These are phyloP conservation scores for Penicillium nordicum DNA, from an alignment of 2,329 filamentous ascomycete genomes.

Conservation along the genomic window DNA sequence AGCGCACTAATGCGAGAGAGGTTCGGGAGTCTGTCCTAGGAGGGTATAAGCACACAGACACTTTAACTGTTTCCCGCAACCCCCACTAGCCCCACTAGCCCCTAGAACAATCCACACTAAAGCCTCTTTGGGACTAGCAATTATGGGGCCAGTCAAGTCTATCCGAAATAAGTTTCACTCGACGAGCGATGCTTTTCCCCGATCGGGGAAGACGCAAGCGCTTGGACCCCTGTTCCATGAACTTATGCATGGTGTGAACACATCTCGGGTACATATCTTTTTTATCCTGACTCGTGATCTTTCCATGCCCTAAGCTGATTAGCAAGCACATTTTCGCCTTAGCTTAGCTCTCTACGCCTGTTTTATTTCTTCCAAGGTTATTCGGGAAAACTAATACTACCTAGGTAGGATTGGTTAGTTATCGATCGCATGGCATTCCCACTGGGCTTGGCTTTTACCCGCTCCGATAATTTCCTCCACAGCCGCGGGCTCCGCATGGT, in stretches of 20 bases:
- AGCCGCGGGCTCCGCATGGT: not conserved
- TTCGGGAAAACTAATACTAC: not conserved
- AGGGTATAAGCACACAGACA: not conserved
- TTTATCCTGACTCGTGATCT: not conserved
- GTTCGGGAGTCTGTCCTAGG: not conserved
- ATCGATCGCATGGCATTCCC: not conserved
- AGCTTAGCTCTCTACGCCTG: too few species aligned
- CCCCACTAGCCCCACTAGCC: not conserved
- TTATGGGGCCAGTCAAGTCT: not conserved
- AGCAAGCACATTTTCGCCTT: not conserved
- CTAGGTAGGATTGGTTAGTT: not conserved
- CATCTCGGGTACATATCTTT: not conserved
- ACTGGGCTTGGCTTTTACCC: not conserved
- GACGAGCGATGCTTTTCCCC: conserved; percentile 21
- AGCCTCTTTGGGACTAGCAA: not conserved
- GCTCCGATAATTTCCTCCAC: not conserved
- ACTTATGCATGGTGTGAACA: not conserved
- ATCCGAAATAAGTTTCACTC: conserved; percentile 8
- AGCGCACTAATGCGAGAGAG: not conserved
- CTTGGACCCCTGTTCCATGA: not conserved
- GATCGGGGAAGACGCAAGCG: conserved; percentile 6
- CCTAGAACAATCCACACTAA: not conserved
- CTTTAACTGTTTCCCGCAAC: not conserved
- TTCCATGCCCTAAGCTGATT: conserved; percentile 4
- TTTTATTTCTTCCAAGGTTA: not conserved